Conservation (phyloP, 768 basidiomycete genomes). For the Rhodotorula sphaerocarpa region DNA sequence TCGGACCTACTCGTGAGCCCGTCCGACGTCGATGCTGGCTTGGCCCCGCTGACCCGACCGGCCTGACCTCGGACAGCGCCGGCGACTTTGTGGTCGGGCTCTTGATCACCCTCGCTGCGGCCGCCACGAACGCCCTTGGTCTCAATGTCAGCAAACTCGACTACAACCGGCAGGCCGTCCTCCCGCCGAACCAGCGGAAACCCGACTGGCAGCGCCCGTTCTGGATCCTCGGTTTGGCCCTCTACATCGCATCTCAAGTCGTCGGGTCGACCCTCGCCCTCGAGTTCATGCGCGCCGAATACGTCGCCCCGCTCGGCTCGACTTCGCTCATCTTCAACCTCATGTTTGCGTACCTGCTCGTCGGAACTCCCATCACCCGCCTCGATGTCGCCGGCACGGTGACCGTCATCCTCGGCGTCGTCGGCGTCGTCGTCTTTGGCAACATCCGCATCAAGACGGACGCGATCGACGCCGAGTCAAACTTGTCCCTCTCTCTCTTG, state of each 20-base stretch:
- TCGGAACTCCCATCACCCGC: constrained; percentile 73
- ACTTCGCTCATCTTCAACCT: constrained; percentile 94
- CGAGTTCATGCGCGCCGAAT: constrained; percentile 76
- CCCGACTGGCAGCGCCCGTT: constrained; percentile 74
- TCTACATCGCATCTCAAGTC: constrained; percentile 86
- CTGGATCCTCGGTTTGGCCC: constrained; percentile 60
- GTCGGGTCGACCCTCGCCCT: constrained; percentile 79
- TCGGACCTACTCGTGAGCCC: constrained; percentile 3
- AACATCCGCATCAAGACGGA: constrained; percentile 48
- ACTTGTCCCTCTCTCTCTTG: constrained; percentile 62
- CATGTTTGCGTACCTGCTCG: constrained; percentile 62
- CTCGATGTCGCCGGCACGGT: constrained; percentile 83
- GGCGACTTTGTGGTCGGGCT: constrained; percentile 49
- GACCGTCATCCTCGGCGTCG: constrained; percentile 70
- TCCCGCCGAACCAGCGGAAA: constrained; percentile 67
- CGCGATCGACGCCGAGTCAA: constrained; percentile 60
- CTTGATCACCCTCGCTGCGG: constrained; percentile 57
- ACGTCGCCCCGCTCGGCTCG: constrained; percentile 89
- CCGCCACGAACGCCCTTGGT: constrained; percentile 49
- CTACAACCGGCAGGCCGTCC: constrained; percentile 65
- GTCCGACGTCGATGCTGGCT: too few species aligned
- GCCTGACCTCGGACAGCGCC: constrained; percentile 7
- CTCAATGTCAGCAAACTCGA: constrained; percentile 90
- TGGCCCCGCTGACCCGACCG: too few species aligned
- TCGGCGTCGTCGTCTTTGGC: constrained; percentile 51